These are phyloP conservation scores for Wickerhamomyces bovis DNA, from an alignment of 805 yeast genomes.

Conservation along the genomic window DNA sequence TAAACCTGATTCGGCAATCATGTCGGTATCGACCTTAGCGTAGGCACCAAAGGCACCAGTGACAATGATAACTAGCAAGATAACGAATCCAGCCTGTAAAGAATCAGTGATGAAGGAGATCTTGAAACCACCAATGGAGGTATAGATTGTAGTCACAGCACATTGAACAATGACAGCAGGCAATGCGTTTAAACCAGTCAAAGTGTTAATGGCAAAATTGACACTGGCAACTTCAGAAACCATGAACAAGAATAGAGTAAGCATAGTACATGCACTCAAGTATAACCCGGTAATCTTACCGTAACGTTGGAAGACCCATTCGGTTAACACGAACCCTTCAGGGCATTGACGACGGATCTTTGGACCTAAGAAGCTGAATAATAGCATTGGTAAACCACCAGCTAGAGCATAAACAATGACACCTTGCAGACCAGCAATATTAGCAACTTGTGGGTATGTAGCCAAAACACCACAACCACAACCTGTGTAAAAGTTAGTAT, in stretches of 20 bases:
- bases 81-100: slow-evolving; percentile 71
- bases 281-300: slow-evolving; percentile 71
- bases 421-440: slow-evolving; percentile 82
- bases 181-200: slow-evolving; percentile 74
- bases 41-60: slow-evolving; percentile 74
- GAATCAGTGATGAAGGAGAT: slow-evolving; percentile 86
- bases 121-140: slow-evolving; percentile 82
- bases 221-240: slow-evolving; percentile 82
- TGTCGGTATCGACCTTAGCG: slow-evolving; percentile 51
- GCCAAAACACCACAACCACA: slow-evolving; percentile 85
- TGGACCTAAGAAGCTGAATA: slow-evolving; percentile 84
- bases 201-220: slow-evolving; percentile 64
- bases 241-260: slow-evolving; percentile 83
- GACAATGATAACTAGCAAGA: slow-evolving; percentile 61
- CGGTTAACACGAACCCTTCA: slow-evolving; percentile 84
- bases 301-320: slow-evolving; percentile 85
- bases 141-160: slow-evolving; percentile 80
- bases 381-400: slow-evolving; percentile 77
- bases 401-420: slow-evolving; percentile 70
- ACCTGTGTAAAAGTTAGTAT: slow-evolving; percentile 47
- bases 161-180: slow-evolving; percentile 83
- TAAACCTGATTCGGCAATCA: slow-evolving; percentile 58
- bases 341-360: slow-evolving; percentile 73
- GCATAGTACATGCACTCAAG: slow-evolving; percentile 71
- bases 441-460: slow-evolving; percentile 83